phyloP scores from a whole-genome alignment of 352 stramenopile genomes.

The Pythium pyrilobum region DNA sequence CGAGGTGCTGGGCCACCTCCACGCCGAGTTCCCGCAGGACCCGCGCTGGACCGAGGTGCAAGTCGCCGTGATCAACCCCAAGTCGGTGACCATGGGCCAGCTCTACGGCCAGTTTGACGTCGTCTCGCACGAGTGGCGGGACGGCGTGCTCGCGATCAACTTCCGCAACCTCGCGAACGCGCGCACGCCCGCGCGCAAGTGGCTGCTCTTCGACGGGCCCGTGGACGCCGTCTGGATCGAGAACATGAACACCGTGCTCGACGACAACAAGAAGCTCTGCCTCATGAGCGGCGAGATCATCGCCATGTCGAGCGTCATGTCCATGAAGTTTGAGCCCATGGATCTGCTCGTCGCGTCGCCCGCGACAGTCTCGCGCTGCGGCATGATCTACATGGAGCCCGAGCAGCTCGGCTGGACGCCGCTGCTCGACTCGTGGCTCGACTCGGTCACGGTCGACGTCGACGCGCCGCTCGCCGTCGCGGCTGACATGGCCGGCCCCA shows the following conservation, averaged over 20 bases:
- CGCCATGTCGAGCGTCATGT: slow-evolving; percentile 92
- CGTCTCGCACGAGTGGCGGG: slow-evolving; percentile 93
- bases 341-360: slow-evolving; percentile 92
- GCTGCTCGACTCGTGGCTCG: slow-evolving; percentile 87
- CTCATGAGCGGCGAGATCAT: slow-evolving; percentile 95
- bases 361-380: slow-evolving; percentile 90
- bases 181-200: slow-evolving; percentile 79
- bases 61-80: slow-evolving; percentile 89
- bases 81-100: slow-evolving; percentile 92
- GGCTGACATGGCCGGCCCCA: slow-evolving; percentile 27
- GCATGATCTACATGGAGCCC: slow-evolving; percentile 95
- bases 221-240: slow-evolving; percentile 95
- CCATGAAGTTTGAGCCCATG: slow-evolving; percentile 96
- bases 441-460: slow-evolving; percentile 41
- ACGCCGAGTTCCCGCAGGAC: slow-evolving; percentile 62
- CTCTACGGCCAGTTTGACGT: slow-evolving; percentile 94
- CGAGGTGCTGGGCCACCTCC: slow-evolving; percentile 80
- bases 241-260: slow-evolving; percentile 94
- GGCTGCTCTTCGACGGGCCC: slow-evolving; percentile 91
- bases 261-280: slow-evolving; percentile 94
- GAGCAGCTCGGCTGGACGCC: slow-evolving; percentile 89
- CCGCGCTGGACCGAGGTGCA: slow-evolving; percentile 70
- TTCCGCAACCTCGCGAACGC: slow-evolving; percentile 84
- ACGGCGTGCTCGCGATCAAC: slow-evolving; percentile 92
- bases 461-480: slow-evolving; percentile 1